A percentile compares a stretch with the other conserved stretches of the same genome.
Evolutionary conservation across 768 basidiomycete species (phyloP).

Genomic region (Porpolomopsis calyptriformis): DNA sequence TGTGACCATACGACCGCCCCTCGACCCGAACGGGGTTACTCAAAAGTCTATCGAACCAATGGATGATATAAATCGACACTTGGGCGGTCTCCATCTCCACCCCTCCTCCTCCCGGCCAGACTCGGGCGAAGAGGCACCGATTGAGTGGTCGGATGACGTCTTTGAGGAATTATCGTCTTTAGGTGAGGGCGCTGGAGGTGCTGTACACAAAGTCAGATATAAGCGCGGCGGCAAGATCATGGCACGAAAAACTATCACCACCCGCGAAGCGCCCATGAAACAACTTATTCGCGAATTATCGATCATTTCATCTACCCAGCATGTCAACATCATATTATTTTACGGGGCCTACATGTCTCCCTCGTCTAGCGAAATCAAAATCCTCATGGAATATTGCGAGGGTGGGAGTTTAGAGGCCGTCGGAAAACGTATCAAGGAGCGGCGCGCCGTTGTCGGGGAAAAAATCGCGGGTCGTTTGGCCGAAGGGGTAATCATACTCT

Average conservation of each 20-base stretch:
- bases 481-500: conserved; percentile 54
- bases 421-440: conserved; percentile 71
- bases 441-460: conserved; percentile 72
- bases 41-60: conserved; percentile 25
- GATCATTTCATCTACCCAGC: conserved; percentile 76
- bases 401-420: conserved; percentile 86
- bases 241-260: conserved; percentile 93
- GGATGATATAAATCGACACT: conserved; percentile 27
- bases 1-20: conserved; percentile 34
- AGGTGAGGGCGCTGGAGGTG: conserved; percentile 94
- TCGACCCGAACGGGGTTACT: conserved; percentile 14
- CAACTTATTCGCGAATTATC: conserved; percentile 88
- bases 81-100: conserved; percentile 27
- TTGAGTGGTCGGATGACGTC: conserved; percentile 52
- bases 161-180: conserved; percentile 70
- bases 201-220: conserved; percentile 89
- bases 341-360: conserved; percentile 87
- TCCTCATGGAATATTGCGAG: conserved; percentile 86
- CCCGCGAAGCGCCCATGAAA: conserved; percentile 80
- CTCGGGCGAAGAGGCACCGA: conserved; percentile 16
- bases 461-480: conserved; percentile 85
- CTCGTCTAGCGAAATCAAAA: conserved; percentile 84
- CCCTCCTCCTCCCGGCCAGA: conserved; percentile 13
- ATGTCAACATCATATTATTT: conserved; percentile 83
- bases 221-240: conserved; percentile 68